phyloP scores from a whole-genome alignment of 108 stramenopile species.

The Licmophora abbreviata region DNA sequence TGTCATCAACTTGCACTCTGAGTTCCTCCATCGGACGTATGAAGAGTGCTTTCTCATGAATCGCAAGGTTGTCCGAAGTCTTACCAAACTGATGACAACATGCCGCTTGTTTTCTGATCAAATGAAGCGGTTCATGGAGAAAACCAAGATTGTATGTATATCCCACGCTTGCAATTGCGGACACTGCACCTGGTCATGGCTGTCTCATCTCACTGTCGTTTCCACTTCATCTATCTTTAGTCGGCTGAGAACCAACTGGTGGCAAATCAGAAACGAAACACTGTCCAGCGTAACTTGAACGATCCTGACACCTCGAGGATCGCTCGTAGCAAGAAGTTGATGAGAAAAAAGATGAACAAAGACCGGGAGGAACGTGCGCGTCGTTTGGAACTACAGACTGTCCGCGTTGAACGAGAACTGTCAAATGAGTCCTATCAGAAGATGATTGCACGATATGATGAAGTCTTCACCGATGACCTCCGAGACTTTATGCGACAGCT shows the following conservation, averaged over 20 bases:
- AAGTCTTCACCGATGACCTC: constrained; percentile 67
- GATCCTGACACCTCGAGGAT: constrained; percentile 6
- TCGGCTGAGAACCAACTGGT: constrained; percentile 22
- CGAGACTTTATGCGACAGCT: constrained; percentile 68
- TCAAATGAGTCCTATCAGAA: constrained; percentile 55
- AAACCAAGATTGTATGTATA: constrained; percentile 51
- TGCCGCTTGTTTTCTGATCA: constrained; percentile 75
- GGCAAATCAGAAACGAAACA: constrained; percentile 24
- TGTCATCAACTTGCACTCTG: constrained; percentile 70
- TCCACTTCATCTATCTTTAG: neutral
- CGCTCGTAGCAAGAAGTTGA: constrained; percentile 11
- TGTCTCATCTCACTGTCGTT: constrained; percentile 1
- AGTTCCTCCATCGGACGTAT: constrained; percentile 79
- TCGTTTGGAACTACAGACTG: constrained; percentile 9
- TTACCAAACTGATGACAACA: constrained; percentile 75
- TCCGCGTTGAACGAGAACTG: constrained; percentile 53
- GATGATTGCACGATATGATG: constrained; percentile 71
- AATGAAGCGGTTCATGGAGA: constrained; percentile 75
- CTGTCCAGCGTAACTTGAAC: constrained; percentile 31
- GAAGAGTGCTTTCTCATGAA: constrained; percentile 92
- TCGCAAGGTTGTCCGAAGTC: constrained; percentile 54
- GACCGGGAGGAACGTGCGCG: constrained; percentile 7
- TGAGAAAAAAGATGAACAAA: constrained; percentile 15
- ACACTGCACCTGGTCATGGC: neutral
- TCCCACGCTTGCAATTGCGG: neutral